A percentile compares a stretch with the other conserved stretches of the same genome.
phyloP scores from a whole-genome alignment of 2,329 filamentous ascomycete genomes.

The Atkinsonella hypoxylon region DNA sequence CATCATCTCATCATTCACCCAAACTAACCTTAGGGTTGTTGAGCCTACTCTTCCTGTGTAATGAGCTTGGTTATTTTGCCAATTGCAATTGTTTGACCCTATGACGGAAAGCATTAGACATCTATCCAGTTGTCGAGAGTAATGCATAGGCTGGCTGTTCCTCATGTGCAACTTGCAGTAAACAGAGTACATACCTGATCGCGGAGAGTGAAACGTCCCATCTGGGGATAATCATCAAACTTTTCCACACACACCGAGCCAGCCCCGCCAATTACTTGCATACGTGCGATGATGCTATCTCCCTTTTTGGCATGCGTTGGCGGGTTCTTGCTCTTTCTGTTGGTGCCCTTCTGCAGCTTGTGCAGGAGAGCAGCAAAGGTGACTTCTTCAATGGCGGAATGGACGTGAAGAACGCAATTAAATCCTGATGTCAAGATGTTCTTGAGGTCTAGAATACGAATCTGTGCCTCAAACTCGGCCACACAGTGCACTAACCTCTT shows the following conservation, averaged over 20 bases:
- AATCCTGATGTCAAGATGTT: slow-evolving; percentile 88
- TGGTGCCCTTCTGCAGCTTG: slow-evolving; percentile 90
- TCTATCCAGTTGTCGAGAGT: neutral
- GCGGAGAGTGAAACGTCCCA: slow-evolving; percentile 81
- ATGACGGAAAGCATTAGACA: slow-evolving; percentile 4
- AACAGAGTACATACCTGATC: slow-evolving; percentile 53
- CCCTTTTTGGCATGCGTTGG: slow-evolving; percentile 80
- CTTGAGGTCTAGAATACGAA: slow-evolving; percentile 89
- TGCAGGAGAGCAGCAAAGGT: slow-evolving; percentile 82
- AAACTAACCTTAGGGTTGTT: neutral
- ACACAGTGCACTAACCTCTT: slow-evolving; percentile 92
- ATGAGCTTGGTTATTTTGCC: slow-evolving; percentile 94
- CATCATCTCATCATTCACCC: neutral
- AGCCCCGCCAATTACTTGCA: slow-evolving; percentile 77
- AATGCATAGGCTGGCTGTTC: neutral
- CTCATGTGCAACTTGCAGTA: neutral
- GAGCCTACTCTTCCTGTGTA: slow-evolving; percentile 17
- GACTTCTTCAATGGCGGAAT: slow-evolving; percentile 95
- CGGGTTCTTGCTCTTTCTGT: slow-evolving; percentile 82
- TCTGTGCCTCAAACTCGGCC: slow-evolving; percentile 84
- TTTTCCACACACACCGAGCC: slow-evolving; percentile 84
- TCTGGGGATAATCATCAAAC: slow-evolving; percentile 92
- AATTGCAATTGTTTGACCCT: slow-evolving; percentile 99
- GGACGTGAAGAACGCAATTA: slow-evolving; percentile 95
- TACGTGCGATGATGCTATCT: slow-evolving; percentile 78